Evolutionary conservation across 805 yeast species (phyloP), one percentile per base, ranked within the genome.

Genomic region (Osmozyma mogii): DNA sequence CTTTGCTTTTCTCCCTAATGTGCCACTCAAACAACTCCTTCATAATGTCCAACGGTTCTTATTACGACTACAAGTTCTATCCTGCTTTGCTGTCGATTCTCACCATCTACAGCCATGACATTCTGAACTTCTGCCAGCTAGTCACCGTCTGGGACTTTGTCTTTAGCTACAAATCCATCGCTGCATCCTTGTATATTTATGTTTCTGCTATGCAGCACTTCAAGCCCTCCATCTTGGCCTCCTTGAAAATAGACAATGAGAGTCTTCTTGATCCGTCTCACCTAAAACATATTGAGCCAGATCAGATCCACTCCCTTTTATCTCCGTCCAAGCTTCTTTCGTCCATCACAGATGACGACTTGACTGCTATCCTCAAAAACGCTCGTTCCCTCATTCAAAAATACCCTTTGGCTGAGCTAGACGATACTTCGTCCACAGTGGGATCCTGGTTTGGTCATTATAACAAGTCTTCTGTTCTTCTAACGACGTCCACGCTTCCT

Each of bases 101-200:
- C 20, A 85, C 97, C 1, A 43, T 84, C 26, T 84, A 78, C 49
- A 61, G 89, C 6, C 96, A 88, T 55, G 87, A 84, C 36, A 32
- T 62, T 22, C 72, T 61, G 25, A 61, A 65, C 19, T 55, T 68
- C 27, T 57, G 56, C 9, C 69, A 72, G 17, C 54, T 83, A 5
- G 61, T 73, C 32, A 52, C 65, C 3, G 52, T 89, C 3, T 84
- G 92, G 72, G 95, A 84, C 49, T 71, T 69, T 31, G 59, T 80
- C 6, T 56, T 87, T 22, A 63, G 78, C 12, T 56, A 72, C 26
- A 66, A 66, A 29, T 72, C 82, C 1, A 68, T 82, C 31, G 44
- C 64, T 2, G 56, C 68, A 10, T 68, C 73, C 5, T 44, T 84
- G 8, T 76, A 80, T 37, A 46, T 85, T 11, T 87, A 82, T 50